Conservation (phyloP, 331 rosid species). For the Pyrus hybrid region DNA sequence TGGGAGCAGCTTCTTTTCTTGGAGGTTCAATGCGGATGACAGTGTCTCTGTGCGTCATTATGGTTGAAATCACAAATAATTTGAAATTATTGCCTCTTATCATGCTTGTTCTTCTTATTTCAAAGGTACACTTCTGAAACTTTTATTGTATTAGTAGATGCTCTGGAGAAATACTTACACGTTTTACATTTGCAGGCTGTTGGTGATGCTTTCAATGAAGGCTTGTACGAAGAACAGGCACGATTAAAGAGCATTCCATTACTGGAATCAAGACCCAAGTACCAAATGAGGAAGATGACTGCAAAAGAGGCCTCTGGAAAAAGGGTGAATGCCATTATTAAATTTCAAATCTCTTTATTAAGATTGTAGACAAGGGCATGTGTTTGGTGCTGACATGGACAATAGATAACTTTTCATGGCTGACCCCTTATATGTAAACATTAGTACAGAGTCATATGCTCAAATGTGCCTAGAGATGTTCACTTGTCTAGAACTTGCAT, state of each 20-base stretch:
- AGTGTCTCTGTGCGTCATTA: slow-evolving; percentile 88
- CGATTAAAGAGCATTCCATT: slow-evolving; percentile 79
- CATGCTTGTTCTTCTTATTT: slow-evolving; percentile 96
- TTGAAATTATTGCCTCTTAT: slow-evolving; percentile 76
- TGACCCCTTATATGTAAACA: neutral
- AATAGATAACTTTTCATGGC: neutral
- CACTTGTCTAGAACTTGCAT: neutral
- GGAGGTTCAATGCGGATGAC: slow-evolving; percentile 99
- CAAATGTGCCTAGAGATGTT: neutral
- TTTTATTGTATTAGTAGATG: neutral
- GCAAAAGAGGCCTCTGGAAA: slow-evolving; percentile 88
- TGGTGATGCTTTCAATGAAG: slow-evolving; percentile 96
- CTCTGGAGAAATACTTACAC: slow-evolving; percentile 7
- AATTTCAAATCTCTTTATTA: neutral
- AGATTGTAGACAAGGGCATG: neutral
- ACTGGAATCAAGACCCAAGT: slow-evolving; percentile 89
- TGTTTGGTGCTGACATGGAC: neutral
- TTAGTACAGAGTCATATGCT: neutral
- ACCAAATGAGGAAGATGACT: slow-evolving; percentile 86
- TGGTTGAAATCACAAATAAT: slow-evolving; percentile 98
- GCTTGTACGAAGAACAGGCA: slow-evolving; percentile 86
- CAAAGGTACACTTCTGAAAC: slow-evolving; percentile 52
- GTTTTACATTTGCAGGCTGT: slow-evolving; percentile 60
- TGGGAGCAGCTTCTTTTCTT: slow-evolving; percentile 66
- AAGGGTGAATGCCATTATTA: slow-evolving; percentile 46